Base-by-base conservation (phyloP, 345 rosid species). In the Jatropha curcas region DNA sequence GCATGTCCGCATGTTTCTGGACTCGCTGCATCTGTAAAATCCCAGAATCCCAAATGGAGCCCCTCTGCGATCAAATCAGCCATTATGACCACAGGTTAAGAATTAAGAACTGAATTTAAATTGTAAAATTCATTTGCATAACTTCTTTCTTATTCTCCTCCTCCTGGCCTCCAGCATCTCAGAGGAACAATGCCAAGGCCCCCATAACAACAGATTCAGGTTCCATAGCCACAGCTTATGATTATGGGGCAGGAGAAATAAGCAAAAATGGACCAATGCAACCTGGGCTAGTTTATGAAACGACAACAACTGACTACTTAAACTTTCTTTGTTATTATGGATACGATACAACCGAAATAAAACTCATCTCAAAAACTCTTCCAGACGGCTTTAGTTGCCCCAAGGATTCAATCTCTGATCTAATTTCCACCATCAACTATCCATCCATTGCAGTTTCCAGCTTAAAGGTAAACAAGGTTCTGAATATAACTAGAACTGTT, bases 1-100 rank as follows among this genome's bases (percentile, higher is more conserved):
- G 75, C 98, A 16, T 85, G 93, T 74, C 97, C 95, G 5, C 97
- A 92, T 7, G 92, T 90, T 53, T 79, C 97, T 5, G 97, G 87
- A 37, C 72, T 89, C 56, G 93, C 86, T 33, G 88, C 92, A 0
- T 67, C 74, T 2, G 78, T 92, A 30, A 92, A 92, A 82, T 81
- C 88, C 41, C 84, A 48, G 28, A 80, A 89, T 70, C 95, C 91
- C 9, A 74, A 82, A 0, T 90, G 89, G 88, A 60, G 82, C 41
- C 89, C 97, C 30, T 84, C 97, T 1, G 92, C 89, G 1, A 80
- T 92, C 76, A 86, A 60, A 84, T 89, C 98, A 12, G 98, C 95
- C 74, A 88, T 90, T 37, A 84, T 89, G 95, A 92, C 98, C 46
- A 88, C 95, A 81, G 92, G 92, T 90, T 39, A 74, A 57, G 2